Evolutionary conservation across 305 asterid genomes (phyloP), one percentile per base, ranked within the genome.

Genomic region (Stenogyne calaminthoides): DNA sequence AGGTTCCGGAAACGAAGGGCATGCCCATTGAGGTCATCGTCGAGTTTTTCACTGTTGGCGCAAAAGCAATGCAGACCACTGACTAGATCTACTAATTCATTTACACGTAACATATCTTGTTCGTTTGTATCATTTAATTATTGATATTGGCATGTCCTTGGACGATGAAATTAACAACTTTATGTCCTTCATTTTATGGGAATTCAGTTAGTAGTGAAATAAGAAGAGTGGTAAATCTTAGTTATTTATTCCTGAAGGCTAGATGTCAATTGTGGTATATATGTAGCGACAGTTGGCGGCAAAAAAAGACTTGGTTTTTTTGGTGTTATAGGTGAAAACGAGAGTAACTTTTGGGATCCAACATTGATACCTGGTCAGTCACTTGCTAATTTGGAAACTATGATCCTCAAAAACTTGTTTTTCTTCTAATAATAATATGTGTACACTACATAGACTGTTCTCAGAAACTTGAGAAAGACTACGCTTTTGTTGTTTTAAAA

Each of bases 21-120:
- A 89, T 89, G 92, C 95, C 95, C 2, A 85, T 89, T 57, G 95
- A 89, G 77, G 95, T 89, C 60, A 89, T 89, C 7, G 78, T 81
- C 0, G 86, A 89, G 74, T 85, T 89, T 77, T 89, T 89, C 68
- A 72, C 92, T 1, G 75, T 89, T 49, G 92, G 95, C 14, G 87
- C 90, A 14, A 82, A 80, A 75, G 84, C 86, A 19, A 83, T 76
- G 78, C 7, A 6, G 22, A 15, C 16, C 20, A 18, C 56, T 9
- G 16, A 49, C 56, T 46, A 46, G 18, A 2, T 42, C 49, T 42
- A 40, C 46, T 47, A n/a, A n/a, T n/a, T n/a, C 8, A 47, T 9
- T n/a, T 47, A 47, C 8, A 47, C 10, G 5, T 47, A 47, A 7
- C 55, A 47, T n/a, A 47, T 47, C 55, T 47, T 47, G 55, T 49